Evolutionary conservation across 768 basidiomycete species (phyloP).

Genomic region (Russula sp.): DNA sequence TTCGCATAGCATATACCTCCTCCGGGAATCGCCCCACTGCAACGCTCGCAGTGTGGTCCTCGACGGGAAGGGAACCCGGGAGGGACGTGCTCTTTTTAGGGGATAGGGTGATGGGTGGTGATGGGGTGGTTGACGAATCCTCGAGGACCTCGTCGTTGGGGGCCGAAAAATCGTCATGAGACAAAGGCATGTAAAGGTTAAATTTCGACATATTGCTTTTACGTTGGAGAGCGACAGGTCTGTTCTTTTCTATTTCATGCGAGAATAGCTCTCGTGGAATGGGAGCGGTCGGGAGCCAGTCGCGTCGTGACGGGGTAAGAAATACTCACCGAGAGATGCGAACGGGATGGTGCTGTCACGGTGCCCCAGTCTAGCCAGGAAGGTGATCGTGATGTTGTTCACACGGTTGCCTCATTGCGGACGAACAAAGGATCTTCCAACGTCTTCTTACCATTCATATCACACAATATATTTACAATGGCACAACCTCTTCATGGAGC

Average conservation of each 20-base stretch:
- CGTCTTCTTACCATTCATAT: too few relatives aligned
- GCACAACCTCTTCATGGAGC: too few relatives aligned
- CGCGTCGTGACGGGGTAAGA: too few relatives aligned
- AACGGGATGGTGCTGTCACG: too few relatives aligned
- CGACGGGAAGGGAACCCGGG: not conserved
- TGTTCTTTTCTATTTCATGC: not conserved
- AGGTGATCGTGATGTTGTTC: too few relatives aligned
- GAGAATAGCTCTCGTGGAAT: not conserved
- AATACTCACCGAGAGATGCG: too few relatives aligned
- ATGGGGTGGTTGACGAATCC: not conserved
- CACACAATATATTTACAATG: too few relatives aligned
- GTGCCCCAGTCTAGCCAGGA: too few relatives aligned
- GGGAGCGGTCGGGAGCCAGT: too few relatives aligned
- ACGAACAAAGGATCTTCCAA: too few relatives aligned
- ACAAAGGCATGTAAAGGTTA: not conserved
- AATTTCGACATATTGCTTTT: not conserved
- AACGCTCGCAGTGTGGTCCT: constrained; percentile 1
- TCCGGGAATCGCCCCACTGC: constrained; percentile 30
- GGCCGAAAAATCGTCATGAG: not conserved
- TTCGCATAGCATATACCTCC: constrained; percentile 63
- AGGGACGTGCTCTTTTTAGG: not conserved
- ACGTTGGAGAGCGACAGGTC: too few relatives aligned
- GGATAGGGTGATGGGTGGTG: not conserved
- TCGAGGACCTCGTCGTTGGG: not conserved
- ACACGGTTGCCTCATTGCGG: too few relatives aligned